Evolutionary conservation across 345 rosid species (phyloP).

Genomic region (Psidium guajava): DNA sequence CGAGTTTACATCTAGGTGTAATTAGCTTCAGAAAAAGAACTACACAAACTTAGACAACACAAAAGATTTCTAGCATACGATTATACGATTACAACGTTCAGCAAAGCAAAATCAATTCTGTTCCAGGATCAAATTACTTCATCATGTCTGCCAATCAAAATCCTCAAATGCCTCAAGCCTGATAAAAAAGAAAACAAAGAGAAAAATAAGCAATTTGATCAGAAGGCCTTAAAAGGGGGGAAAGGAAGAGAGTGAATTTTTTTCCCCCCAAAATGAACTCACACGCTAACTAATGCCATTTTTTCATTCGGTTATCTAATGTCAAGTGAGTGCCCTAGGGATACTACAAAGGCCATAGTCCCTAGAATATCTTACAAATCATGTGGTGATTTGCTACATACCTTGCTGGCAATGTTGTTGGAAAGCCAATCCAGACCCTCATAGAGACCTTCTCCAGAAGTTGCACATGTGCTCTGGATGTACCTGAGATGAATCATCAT

Average conservation of each 20-base stretch:
- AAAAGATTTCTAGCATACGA: neutral
- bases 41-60: neutral
- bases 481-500: constrained; percentile 32
- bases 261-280: neutral
- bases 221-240: neutral
- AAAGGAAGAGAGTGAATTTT: neutral
- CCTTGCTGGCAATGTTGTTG: constrained; percentile 63
- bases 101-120: neutral
- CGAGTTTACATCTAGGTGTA: neutral
- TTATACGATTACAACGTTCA: neutral
- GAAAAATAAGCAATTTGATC: neutral
- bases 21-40: neutral
- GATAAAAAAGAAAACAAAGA: neutral
- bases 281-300: neutral
- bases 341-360: neutral
- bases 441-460: constrained; percentile 73
- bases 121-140: neutral
- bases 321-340: neutral
- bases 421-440: constrained; percentile 85
- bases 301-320: neutral
- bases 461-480: constrained; percentile 75
- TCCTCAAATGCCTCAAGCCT: neutral
- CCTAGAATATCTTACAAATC: neutral
- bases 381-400: neutral
- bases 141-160: neutral